A percentile compares a stretch with the other conserved stretches of the same genome.
phyloP scores from a whole-genome alignment of 306 rosid genomes.

The Betula pendula region DNA sequence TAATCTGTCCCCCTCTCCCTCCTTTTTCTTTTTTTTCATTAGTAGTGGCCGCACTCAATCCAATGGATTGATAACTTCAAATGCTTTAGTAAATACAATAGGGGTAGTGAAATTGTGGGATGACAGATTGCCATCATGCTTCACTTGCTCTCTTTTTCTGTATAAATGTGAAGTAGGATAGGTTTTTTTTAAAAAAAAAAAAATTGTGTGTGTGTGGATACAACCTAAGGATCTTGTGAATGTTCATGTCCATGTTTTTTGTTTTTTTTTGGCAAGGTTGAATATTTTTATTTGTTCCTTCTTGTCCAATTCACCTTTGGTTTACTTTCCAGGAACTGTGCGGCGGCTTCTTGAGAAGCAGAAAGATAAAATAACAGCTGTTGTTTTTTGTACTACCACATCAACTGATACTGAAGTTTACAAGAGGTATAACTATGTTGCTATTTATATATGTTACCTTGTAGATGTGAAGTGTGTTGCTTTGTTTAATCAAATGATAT shows the following conservation, averaged over 20 bases:
- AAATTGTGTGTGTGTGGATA: too few relatives aligned
- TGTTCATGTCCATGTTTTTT: slow-evolving; percentile 4
- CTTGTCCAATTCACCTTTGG: slow-evolving; percentile 4
- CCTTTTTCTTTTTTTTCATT: not conserved
- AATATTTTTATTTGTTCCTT: not conserved
- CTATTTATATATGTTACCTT: not conserved
- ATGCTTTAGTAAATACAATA: not conserved
- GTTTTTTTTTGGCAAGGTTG: slow-evolving; percentile 26
- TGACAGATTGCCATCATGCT: not conserved
- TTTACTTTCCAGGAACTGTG: slow-evolving; percentile 73
- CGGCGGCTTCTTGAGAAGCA: slow-evolving; percentile 94
- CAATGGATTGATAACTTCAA: slow-evolving; percentile 6
- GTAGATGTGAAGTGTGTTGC: not conserved
- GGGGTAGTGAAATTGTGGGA: slow-evolving; percentile 1
- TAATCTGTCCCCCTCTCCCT: not conserved
- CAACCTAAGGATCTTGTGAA: slow-evolving; percentile 15
- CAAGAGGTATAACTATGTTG: slow-evolving; percentile 59
- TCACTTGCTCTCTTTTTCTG: slow-evolving; percentile 1
- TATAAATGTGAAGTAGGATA: not conserved
- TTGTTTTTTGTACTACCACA: slow-evolving; percentile 89
- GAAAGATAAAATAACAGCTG: slow-evolving; percentile 75
- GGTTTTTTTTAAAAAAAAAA: not conserved
- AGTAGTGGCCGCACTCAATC: not conserved
- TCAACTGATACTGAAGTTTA: slow-evolving; percentile 87
- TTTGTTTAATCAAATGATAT: not conserved